phyloP scores from a whole-genome alignment of 2,329 filamentous ascomycete species.

The Ophiocordyceps camponoti-rufipedis region DNA sequence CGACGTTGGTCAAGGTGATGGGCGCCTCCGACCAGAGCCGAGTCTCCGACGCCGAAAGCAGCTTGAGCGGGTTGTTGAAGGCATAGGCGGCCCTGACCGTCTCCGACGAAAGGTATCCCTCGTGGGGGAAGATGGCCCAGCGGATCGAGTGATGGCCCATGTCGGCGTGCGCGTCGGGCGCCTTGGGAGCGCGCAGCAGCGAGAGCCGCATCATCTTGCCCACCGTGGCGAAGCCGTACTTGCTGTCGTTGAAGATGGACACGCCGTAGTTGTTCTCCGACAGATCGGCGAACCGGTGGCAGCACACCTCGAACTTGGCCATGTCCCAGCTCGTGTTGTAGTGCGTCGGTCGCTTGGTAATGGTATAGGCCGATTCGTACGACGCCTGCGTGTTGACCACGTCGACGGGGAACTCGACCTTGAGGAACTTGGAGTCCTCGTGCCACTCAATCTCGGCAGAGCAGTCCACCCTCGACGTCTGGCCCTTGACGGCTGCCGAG shows the following conservation, averaged over 20 bases:
- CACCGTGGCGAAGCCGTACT: conserved; percentile 85
- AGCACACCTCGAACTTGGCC: conserved; percentile 95
- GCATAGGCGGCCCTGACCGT: conserved; percentile 75
- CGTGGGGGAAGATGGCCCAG: conserved; percentile 80
- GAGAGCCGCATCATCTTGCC: conserved; percentile 83
- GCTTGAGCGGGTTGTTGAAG: conserved; percentile 65
- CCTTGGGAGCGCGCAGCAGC: conserved; percentile 73
- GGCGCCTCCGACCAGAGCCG: conserved; percentile 18
- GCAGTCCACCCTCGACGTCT: conserved; percentile 52
- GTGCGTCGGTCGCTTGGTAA: conserved; percentile 79
- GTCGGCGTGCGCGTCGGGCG: conserved; percentile 81
- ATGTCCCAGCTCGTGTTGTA: conserved; percentile 97
- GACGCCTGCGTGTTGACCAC: conserved; percentile 79
- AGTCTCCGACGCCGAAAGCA: conserved; percentile 12
- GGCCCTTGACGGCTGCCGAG: conserved; percentile 43
- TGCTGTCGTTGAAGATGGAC: conserved; percentile 84
- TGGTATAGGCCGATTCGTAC: conserved; percentile 89
- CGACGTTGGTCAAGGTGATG: conserved; percentile 47
- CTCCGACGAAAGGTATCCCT: conserved; percentile 47
- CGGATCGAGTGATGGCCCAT: conserved; percentile 80
- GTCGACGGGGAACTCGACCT: conserved; percentile 94
- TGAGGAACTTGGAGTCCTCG: conserved; percentile 93
- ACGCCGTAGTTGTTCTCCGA: conserved; percentile 81
- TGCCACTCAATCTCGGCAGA: conserved; percentile 87
- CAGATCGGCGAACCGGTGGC: conserved; percentile 84